Evolutionary conservation across 2,329 filamentous ascomycete species (phyloP).

Genomic region (Aspergillus chevalieri): DNA sequence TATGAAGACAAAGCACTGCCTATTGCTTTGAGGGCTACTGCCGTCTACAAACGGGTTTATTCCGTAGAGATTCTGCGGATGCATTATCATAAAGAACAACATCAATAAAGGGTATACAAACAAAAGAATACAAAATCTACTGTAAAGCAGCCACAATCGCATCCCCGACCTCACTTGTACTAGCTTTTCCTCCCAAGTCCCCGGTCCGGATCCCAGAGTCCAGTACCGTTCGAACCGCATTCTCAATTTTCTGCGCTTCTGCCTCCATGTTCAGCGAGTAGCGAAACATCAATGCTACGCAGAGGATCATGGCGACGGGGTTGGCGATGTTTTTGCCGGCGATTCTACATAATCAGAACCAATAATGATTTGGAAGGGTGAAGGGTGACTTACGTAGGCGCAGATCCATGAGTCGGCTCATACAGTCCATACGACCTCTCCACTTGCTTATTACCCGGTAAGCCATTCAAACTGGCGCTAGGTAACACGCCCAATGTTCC

Average conservation of each 20-base stretch:
- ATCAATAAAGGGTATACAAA: too few relatives aligned
- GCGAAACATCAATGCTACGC: constrained; percentile 85
- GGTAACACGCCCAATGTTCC: constrained; percentile 79
- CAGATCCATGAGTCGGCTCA: constrained; percentile 75
- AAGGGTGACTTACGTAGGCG: constrained; percentile 26
- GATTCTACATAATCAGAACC: constrained; percentile 52
- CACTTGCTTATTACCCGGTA: constrained; percentile 64
- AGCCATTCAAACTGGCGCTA: constrained; percentile 73
- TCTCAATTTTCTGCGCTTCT: constrained; percentile 70
- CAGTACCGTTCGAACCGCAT: constrained; percentile 68
- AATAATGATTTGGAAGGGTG: not conserved
- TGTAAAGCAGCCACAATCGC: constrained; percentile 65
- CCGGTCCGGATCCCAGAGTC: constrained; percentile 69
- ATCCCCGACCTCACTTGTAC: constrained; percentile 69
- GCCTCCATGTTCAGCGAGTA: constrained; percentile 75
- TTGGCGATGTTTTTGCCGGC: constrained; percentile 81
- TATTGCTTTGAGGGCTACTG: too few relatives aligned
- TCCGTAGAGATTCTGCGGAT: too few relatives aligned
- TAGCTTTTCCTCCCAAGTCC: constrained; percentile 69
- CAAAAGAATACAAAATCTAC: not conserved
- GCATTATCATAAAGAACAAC: too few relatives aligned
- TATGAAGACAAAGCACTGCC: too few relatives aligned
- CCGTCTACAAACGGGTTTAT: too few relatives aligned
- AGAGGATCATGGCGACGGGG: constrained; percentile 81
- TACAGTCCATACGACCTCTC: constrained; percentile 80